Evolutionary conservation across 2,329 filamentous ascomycete species (phyloP).

Genomic region (Aspergillus novofumigatus): DNA sequence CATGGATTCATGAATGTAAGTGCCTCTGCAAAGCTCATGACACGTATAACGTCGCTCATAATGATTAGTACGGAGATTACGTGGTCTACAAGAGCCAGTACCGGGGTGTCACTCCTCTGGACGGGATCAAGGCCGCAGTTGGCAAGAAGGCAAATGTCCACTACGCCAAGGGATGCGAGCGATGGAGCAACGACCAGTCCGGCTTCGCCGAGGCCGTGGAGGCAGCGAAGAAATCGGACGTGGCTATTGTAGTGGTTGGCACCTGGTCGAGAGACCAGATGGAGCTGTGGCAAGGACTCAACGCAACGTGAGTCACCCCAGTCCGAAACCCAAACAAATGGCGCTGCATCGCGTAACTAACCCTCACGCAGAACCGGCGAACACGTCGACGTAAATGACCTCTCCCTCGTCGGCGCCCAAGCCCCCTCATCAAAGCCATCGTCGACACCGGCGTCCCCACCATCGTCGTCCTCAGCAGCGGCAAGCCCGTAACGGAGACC

Average conservation of each 20-base stretch:
- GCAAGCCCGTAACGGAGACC: slow-evolving; percentile 68
- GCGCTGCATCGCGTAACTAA: background rate
- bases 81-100: slow-evolving; percentile 63
- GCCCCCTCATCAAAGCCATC: slow-evolving; percentile 61
- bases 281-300: slow-evolving; percentile 66
- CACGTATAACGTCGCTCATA: background rate
- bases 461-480: slow-evolving; percentile 63
- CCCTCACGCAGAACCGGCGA: slow-evolving; percentile 54
- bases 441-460: slow-evolving; percentile 65
- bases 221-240: slow-evolving; percentile 62
- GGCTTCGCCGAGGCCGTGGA: slow-evolving; percentile 64
- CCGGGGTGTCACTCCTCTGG: slow-evolving; percentile 64
- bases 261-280: slow-evolving; percentile 72
- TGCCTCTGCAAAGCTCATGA: slow-evolving; percentile 7
- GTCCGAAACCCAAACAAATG: too few species aligned
- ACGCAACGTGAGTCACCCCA: slow-evolving; percentile 52
- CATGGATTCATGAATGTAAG: slow-evolving; percentile 65
- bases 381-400: slow-evolving; percentile 61
- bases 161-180: slow-evolving; percentile 66
- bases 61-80: slow-evolving; percentile 63
- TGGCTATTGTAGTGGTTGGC: slow-evolving; percentile 69
- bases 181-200: slow-evolving; percentile 67
- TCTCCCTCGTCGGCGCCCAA: slow-evolving; percentile 68
- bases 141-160: slow-evolving; percentile 55
- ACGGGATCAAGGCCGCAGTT: slow-evolving; percentile 61